These are phyloP conservation scores for Syzygium jambos DNA, from an alignment of 345 rosid species.

Conservation along the genomic window DNA sequence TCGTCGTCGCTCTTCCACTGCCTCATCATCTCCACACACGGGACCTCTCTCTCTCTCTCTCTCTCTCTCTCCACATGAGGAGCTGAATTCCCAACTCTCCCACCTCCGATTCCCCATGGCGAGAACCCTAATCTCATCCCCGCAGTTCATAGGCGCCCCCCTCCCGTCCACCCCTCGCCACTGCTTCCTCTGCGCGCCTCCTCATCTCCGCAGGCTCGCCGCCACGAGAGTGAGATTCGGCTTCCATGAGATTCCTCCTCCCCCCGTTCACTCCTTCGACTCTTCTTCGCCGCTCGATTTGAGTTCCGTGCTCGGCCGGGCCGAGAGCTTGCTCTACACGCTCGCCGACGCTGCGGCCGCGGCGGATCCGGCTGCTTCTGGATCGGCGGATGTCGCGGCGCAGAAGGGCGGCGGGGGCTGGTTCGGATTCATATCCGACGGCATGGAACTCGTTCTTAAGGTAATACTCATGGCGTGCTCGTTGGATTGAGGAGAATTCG, in stretches of 20 bases:
- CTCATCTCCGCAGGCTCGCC: constrained; percentile 35
- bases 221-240: constrained; percentile 53
- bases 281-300: constrained; percentile 43
- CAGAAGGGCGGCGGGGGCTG: constrained; percentile 89
- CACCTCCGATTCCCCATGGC: constrained; percentile 37
- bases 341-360: constrained; percentile 82
- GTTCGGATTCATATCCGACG: constrained; percentile 86
- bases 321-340: constrained; percentile 73
- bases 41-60: background rate
- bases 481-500: background rate
- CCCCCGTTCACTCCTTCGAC: constrained; percentile 42
- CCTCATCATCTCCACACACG: background rate
- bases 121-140: constrained; percentile 69
- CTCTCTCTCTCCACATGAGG: background rate
- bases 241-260: constrained; percentile 76
- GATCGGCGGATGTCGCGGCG: constrained; percentile 34
- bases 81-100: background rate
- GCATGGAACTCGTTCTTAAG: constrained; percentile 88
- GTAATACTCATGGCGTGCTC: constrained; percentile 11
- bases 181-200: constrained; percentile 25
- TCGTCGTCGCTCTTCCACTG: background rate
- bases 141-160: constrained; percentile 56
- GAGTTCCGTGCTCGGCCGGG: constrained; percentile 30
- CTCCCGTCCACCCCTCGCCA: constrained; percentile 39
- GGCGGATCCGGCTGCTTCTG: constrained; percentile 36